phyloP scores from a whole-genome alignment of 768 basidiomycete genomes.

The Tulasnella sp. region DNA sequence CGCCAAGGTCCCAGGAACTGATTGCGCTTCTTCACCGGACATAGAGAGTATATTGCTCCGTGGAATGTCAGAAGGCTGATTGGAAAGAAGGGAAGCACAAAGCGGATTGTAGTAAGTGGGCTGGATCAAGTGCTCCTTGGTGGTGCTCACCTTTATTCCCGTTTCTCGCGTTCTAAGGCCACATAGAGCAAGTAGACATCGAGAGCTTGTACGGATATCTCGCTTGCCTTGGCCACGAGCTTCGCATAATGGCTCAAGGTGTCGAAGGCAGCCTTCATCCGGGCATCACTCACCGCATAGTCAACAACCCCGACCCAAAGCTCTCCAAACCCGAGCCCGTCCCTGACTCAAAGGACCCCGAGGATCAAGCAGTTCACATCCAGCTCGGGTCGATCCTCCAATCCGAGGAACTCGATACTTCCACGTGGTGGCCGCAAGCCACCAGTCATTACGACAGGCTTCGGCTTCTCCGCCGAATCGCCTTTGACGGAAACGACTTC shows the following conservation, averaged over 20 bases:
- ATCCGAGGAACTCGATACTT: neutral
- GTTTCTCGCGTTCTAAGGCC: neutral
- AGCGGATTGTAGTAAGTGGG: neutral
- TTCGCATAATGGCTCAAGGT: neutral
- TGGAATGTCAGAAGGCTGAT: conserved; percentile 24
- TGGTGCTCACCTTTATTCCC: neutral
- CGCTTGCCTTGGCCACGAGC: neutral
- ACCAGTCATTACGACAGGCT: neutral
- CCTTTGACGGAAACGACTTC: conserved; percentile 21
- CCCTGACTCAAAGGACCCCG: neutral
- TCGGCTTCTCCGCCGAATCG: conserved; percentile 19
- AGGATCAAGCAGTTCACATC: neutral
- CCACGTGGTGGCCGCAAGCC: conserved; percentile 9
- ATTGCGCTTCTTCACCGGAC: neutral
- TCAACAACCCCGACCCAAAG: conserved; percentile 11
- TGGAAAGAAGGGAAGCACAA: conserved; percentile 24
- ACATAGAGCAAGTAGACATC: neutral
- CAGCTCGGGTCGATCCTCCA: neutral
- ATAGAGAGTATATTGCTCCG: conserved; percentile 24
- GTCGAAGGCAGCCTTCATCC: conserved; percentile 11
- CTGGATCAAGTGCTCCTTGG: neutral
- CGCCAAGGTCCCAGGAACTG: neutral
- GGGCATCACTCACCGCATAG: neutral
- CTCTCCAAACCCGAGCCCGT: neutral
- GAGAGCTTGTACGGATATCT: conserved; percentile 19